These are phyloP conservation scores for Fraxinus americana DNA, from an alignment of 257 asterid species.

Conservation along the genomic window DNA sequence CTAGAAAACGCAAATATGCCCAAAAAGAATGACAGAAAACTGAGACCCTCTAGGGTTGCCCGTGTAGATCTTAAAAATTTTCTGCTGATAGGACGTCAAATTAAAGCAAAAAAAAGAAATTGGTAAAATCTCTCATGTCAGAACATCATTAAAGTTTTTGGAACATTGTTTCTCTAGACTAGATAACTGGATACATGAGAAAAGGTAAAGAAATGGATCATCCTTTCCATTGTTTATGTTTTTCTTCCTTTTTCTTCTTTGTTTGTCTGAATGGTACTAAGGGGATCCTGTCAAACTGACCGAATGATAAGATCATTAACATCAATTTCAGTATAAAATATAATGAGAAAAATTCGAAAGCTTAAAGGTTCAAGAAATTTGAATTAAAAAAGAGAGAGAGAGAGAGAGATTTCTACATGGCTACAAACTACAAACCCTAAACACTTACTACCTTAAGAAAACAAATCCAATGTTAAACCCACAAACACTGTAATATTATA, in stretches of 20 bases:
- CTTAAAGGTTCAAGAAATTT: neutral
- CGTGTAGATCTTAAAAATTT: neutral
- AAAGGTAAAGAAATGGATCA: neutral
- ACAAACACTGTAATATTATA: neutral
- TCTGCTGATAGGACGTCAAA: neutral
- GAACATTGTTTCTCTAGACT: slow-evolving; percentile 8
- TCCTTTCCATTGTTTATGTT: neutral
- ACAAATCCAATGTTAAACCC: neutral
- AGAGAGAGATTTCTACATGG: neutral
- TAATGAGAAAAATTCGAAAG: neutral
- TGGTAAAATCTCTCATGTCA: neutral
- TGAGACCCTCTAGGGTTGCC: neutral
- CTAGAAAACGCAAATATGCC: neutral
- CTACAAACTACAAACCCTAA: slow-evolving; percentile 3
- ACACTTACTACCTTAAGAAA: neutral
- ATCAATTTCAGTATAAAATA: slow-evolving; percentile 7
- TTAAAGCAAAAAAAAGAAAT: too few species aligned
- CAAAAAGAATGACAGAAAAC: neutral
- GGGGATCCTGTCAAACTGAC: neutral
- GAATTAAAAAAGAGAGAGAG: neutral
- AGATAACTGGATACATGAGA: neutral
- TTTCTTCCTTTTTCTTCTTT: neutral
- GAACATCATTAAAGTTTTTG: neutral
- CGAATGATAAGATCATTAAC: neutral
- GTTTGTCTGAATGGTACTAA: neutral